Evolutionary conservation across 768 basidiomycete species (phyloP).

Genomic region (Boletus patriciae): DNA sequence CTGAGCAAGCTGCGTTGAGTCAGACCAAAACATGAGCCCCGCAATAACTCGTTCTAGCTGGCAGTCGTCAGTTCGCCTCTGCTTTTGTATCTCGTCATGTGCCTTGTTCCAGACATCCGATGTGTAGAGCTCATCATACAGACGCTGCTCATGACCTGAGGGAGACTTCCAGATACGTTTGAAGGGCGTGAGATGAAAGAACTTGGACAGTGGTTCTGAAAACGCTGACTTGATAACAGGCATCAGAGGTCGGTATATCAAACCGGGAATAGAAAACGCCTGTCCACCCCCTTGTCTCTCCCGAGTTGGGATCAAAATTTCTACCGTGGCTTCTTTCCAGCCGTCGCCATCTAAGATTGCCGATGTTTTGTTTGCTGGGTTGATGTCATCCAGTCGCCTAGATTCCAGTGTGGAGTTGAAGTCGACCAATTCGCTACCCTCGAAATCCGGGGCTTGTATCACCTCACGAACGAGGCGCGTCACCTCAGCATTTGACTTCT

Average conservation of each 20-base stretch:
- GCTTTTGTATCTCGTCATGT: constrained; percentile 21
- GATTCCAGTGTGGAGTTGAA: not conserved
- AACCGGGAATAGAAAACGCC: not conserved
- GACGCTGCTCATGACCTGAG: too few species aligned
- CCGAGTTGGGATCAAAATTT: not conserved
- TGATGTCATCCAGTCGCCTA: not conserved
- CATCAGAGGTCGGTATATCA: not conserved
- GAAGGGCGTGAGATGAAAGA: not conserved
- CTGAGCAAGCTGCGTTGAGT: constrained; percentile 15
- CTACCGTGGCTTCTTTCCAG: not conserved
- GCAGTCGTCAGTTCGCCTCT: constrained; percentile 11
- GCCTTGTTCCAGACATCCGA: constrained; percentile 20
- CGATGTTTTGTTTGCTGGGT: too few species aligned
- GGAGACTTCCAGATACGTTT: not conserved
- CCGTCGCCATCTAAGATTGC: not conserved
- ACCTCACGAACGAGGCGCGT: too few species aligned
- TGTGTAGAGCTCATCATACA: constrained; percentile 20
- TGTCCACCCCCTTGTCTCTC: not conserved
- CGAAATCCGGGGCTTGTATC: too few species aligned
- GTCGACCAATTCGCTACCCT: too few species aligned
- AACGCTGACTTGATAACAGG: not conserved
- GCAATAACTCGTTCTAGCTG: constrained; percentile 14
- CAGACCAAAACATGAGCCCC: constrained; percentile 23
- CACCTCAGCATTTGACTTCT: not conserved
- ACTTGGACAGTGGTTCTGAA: not conserved